Evolutionary conservation across 805 yeast genomes (phyloP).

Genomic region (Saccharomycopsis babjevae): DNA sequence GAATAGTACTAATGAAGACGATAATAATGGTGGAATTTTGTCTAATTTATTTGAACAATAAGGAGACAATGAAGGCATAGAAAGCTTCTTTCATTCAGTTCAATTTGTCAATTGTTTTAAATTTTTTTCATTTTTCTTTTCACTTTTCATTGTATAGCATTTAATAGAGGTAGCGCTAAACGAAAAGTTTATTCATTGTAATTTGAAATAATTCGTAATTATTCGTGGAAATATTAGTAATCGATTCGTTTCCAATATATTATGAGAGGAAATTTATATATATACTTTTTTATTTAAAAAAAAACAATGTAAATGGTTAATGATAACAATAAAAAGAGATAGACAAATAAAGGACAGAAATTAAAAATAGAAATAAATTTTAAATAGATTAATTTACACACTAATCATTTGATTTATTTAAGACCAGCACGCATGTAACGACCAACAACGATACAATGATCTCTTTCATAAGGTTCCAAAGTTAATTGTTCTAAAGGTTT

Average conservation of each 20-base stretch:
- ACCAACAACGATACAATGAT: conserved; percentile 98
- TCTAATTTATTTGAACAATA: conserved; percentile 10
- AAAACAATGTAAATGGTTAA: not conserved
- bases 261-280: not conserved
- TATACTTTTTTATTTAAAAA: not conserved
- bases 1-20: conserved; percentile 4
- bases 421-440: conserved; percentile 84
- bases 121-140: not conserved
- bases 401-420: conserved; percentile 7
- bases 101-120: not conserved
- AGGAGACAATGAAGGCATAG: not conserved
- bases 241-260: not conserved
- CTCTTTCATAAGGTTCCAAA: conserved; percentile 99
- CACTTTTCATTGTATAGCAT: no score
- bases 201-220: not conserved
- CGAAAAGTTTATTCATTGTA: no score
- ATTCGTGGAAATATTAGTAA: not conserved
- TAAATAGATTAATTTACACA: not conserved
- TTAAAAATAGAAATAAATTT: conserved; percentile 3
- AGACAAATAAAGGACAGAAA: not conserved
- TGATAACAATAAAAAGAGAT: conserved; percentile 1
- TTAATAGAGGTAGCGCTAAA: no score
- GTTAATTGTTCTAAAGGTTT: conserved; percentile 98
- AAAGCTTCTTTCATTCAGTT: not conserved
- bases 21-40: conserved; percentile 11